Evolutionary conservation across 352 stramenopile genomes (phyloP).

Genomic region (Paralagenidium karlingii): DNA sequence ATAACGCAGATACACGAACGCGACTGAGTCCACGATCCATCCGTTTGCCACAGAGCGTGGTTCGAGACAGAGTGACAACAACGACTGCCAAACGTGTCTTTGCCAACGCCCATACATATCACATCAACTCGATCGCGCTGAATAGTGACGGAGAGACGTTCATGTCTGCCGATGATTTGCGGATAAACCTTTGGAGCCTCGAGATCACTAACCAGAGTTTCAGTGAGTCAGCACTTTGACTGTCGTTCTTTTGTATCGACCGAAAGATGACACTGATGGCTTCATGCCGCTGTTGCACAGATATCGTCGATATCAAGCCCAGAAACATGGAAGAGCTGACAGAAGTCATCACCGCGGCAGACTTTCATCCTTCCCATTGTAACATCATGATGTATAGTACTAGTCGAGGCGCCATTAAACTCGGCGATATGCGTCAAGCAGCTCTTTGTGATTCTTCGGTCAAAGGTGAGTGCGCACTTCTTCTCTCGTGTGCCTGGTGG

Average conservation of each 20-base stretch:
- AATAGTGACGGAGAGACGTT: conserved; percentile 94
- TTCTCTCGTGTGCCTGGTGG: too few relatives aligned
- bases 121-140: conserved; percentile 94
- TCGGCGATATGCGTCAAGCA: conserved; percentile 87
- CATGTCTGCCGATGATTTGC: conserved; percentile 91
- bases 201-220: conserved; percentile 84
- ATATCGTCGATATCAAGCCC: conserved; percentile 96
- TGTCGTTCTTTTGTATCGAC: background rate
- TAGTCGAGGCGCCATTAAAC: conserved; percentile 84
- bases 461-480: conserved; percentile 24
- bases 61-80: conserved; percentile 44
- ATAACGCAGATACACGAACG: background rate
- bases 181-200: conserved; percentile 95
- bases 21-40: conserved; percentile 15
- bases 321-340: conserved; percentile 95
- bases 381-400: conserved; percentile 94
- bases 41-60: conserved; percentile 30
- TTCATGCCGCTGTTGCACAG: conserved; percentile 12
- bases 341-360: conserved; percentile 91
- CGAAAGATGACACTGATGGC: background rate
- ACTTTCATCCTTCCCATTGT: conserved; percentile 90
- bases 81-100: conserved; percentile 81
- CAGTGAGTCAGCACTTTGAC: conserved; percentile 33
- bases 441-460: conserved; percentile 82
- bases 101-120: conserved; percentile 92